These are phyloP conservation scores for Periglandula ipomoeae DNA, from an alignment of 2,329 filamentous ascomycete genomes.

Conservation along the genomic window DNA sequence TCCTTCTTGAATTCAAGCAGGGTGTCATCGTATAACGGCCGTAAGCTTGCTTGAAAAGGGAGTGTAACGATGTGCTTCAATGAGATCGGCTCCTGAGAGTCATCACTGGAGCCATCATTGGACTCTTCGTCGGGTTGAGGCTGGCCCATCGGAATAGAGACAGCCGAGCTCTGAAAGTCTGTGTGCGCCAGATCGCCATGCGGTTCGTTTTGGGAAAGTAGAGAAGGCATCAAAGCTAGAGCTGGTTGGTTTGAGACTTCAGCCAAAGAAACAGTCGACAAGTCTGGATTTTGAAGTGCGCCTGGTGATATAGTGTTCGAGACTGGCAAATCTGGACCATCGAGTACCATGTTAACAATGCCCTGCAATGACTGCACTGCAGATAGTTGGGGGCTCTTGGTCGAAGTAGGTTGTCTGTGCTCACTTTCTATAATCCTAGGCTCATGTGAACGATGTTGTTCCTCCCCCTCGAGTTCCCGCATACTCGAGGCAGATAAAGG, in stretches of 20 bases:
- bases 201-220: conserved; percentile 11
- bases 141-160: conserved; percentile 19
- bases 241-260: conserved; percentile 23
- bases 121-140: conserved; percentile 15
- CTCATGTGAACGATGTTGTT: neutral
- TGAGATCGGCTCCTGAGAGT: conserved; percentile 4
- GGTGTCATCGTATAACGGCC: conserved; percentile 42
- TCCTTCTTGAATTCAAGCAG: conserved; percentile 33
- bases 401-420: neutral
- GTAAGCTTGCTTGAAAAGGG: conserved; percentile 43
- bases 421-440: neutral
- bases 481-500: neutral
- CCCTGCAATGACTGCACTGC: conserved; percentile 13
- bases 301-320: conserved; percentile 14
- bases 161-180: conserved; percentile 15
- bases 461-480: neutral
- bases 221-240: conserved; percentile 14
- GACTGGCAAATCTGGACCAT: conserved; percentile 10
- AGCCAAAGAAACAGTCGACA: conserved; percentile 28
- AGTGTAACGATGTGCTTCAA: conserved; percentile 45
- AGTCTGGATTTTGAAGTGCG: conserved; percentile 14
- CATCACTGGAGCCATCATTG: conserved; percentile 12
- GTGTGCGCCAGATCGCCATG: conserved; percentile 8
- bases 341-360: conserved; percentile 14
- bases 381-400: conserved; percentile 11